Conservation (phyloP, 192 early-diverging fungal genomes). For the Anaeromyces robustus region DNA sequence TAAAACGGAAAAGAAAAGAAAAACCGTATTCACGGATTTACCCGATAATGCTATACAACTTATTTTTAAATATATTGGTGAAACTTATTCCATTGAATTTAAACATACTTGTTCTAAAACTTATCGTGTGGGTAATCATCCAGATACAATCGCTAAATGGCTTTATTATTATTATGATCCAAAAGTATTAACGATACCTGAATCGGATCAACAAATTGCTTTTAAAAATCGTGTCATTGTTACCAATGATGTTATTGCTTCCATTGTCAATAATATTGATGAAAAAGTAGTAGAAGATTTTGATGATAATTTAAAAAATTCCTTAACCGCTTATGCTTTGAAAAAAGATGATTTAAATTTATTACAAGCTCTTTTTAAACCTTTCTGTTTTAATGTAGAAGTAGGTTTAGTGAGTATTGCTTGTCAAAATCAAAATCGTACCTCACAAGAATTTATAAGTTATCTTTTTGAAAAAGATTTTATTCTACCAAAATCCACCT, state of each 20-base stretch:
- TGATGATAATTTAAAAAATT: background rate
- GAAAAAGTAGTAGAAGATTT: background rate
- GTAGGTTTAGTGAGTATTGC: background rate
- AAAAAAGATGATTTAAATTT: background rate
- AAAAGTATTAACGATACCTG: background rate
- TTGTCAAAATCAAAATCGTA: background rate
- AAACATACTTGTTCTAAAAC: background rate
- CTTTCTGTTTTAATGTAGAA: background rate
- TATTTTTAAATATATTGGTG: background rate
- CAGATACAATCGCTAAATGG: background rate
- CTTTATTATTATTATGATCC: background rate
- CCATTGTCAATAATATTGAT: background rate
- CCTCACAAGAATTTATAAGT: background rate
- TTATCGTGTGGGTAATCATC: background rate
- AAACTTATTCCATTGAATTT: background rate
- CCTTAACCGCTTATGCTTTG: background rate
- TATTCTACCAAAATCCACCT: background rate
- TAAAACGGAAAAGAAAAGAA: background rate
- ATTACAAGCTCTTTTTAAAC: background rate
- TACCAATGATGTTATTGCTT: background rate
- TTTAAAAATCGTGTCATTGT: background rate
- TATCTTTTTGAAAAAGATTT: background rate
- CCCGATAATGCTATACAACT: background rate
- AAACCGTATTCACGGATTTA: background rate
- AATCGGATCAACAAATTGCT: background rate